Conservation (phyloP, 148 eudicot genomes). For the Vaccinium vitisidaea region DNA sequence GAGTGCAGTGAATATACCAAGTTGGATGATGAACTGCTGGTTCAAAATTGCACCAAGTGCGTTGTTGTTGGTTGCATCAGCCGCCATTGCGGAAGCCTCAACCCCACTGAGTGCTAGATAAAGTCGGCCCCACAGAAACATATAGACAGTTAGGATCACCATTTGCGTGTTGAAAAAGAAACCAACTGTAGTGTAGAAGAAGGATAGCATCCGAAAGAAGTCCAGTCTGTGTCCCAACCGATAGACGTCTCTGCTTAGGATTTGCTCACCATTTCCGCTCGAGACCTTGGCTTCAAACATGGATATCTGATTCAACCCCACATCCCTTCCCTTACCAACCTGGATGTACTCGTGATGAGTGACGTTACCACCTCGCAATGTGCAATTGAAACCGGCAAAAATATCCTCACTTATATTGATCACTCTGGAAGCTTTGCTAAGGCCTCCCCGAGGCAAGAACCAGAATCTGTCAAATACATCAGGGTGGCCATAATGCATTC, state of each 20-base stretch:
- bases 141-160: slow-evolving; percentile 71
- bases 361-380: slow-evolving; percentile 50
- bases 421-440: slow-evolving; percentile 57
- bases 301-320: slow-evolving; percentile 54
- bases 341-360: slow-evolving; percentile 70
- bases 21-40: slow-evolving; percentile 79
- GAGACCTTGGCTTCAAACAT: slow-evolving; percentile 53
- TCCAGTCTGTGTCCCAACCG: slow-evolving; percentile 84
- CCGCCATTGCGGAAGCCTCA: slow-evolving; percentile 46
- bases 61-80: slow-evolving; percentile 42
- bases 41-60: slow-evolving; percentile 72
- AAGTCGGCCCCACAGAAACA: slow-evolving; percentile 81
- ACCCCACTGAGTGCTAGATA: slow-evolving; percentile 80
- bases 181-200: slow-evolving; percentile 17
- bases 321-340: slow-evolving; percentile 67
- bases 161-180: slow-evolving; percentile 39
- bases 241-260: slow-evolving; percentile 50
- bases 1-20: slow-evolving; percentile 77
- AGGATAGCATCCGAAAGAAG: slow-evolving; percentile 47
- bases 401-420: slow-evolving; percentile 64
- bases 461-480: slow-evolving; percentile 88
- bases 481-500: slow-evolving; percentile 95
- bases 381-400: slow-evolving; percentile 63
- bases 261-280: slow-evolving; percentile 51
- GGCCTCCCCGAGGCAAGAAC: slow-evolving; percentile 81